phyloP scores from a whole-genome alignment of 148 eudicot species.

The Polygonum aviculare region DNA sequence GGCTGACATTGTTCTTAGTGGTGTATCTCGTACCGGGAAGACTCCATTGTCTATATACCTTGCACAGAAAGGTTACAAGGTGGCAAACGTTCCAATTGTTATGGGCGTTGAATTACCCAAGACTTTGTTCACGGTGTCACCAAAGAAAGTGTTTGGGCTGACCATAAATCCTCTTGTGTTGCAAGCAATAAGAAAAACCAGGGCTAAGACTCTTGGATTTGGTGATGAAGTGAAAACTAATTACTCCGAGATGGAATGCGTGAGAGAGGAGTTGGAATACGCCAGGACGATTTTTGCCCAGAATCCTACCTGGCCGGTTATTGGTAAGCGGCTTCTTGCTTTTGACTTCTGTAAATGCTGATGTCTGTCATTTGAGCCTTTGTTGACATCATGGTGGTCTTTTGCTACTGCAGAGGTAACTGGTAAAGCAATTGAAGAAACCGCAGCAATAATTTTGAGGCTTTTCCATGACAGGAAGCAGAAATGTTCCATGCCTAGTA shows the following conservation, averaged over 20 bases:
- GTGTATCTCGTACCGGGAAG: constrained; percentile 91
- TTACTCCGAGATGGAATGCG: constrained; percentile 71
- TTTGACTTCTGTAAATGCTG: background rate
- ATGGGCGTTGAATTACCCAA: constrained; percentile 54
- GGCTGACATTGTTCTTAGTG: constrained; percentile 74
- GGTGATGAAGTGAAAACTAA: constrained; percentile 32
- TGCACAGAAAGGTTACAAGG: constrained; percentile 88
- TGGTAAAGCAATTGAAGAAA: constrained; percentile 91
- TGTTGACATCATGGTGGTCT: background rate
- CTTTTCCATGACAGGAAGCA: constrained; percentile 71
- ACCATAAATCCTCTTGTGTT: constrained; percentile 69
- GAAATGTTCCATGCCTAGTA: constrained; percentile 76
- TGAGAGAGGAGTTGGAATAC: constrained; percentile 58
- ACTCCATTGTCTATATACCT: constrained; percentile 87
- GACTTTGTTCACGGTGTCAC: constrained; percentile 60
- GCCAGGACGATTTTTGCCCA: constrained; percentile 62
- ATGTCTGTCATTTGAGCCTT: background rate
- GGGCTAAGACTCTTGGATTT: constrained; percentile 80
- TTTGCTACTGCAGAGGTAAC: constrained; percentile 69
- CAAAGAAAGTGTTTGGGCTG: constrained; percentile 68
- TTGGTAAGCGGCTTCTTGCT: constrained; percentile 47
- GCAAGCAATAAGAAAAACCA: constrained; percentile 64
- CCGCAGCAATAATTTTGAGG: constrained; percentile 79
- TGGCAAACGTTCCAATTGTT: constrained; percentile 86
- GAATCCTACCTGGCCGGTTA: constrained; percentile 85